Base-by-base conservation (phyloP, 192 early-diverging fungal species). In the Gamsiella multidivaricata region DNA sequence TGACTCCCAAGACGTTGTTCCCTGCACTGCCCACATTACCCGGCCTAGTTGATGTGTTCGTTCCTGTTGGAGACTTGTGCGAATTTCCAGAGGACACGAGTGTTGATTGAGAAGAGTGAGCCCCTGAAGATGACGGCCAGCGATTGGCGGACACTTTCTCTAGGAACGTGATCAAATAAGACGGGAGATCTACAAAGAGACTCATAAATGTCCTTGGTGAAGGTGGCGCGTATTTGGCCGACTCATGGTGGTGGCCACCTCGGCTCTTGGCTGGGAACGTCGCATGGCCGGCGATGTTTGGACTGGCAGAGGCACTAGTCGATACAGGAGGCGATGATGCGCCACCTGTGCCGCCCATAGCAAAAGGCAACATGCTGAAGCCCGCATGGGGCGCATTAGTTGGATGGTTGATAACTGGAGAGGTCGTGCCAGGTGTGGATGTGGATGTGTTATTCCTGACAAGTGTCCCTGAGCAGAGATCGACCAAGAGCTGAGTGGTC, bases 111-210 rank as follows among this genome's bases (percentile, higher is more conserved):
- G 41, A 17, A 17, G 18, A 31, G 12, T 20, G 53, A 50, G 29
- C 45, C 9, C 42, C 53, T 11, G 57, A 34, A 25, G 29, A 50
- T 37, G 18, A 8, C 8, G 83, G 84, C 93, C 93, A 96, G 52
- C 93, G 91, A 37, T 81, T 86, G 32, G 91, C 88, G 42, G 94
- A 87, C 0, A 97, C 88, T n/a, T 86, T 80, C 79, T 99, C 96
- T 18, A 99, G 72, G 56, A 97, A 99, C 11, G 73, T 74, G 0
- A 92, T 89, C 9, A 96, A 85, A 85, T 91, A 94, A 5, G 89
- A 83, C 0, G 93, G 91, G 52, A 91, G 85, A 34, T 94, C 91
- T 2, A 96, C 95, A 87, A 95, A 99, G 28, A 97, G 80, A 42
- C 92, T 92, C 85, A 95, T 90, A 43, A 97, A 95, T n/a, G 78